A percentile compares a stretch with the other conserved stretches of the same genome.
These are phyloP conservation scores for Camellia oleifera DNA, from an alignment of 179 eudicot species.

Conservation along the genomic window DNA sequence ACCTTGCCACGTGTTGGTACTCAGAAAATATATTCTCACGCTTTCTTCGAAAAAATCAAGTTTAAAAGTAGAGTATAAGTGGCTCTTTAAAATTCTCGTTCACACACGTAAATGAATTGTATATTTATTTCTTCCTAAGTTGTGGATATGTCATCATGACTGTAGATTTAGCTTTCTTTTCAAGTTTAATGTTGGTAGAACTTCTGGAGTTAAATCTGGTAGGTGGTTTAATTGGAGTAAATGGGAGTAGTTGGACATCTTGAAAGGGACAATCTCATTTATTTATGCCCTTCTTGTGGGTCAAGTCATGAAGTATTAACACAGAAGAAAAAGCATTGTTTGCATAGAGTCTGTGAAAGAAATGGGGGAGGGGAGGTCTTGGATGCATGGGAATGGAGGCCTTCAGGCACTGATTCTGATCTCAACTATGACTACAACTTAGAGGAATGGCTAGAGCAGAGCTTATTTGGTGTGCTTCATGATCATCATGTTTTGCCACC, in stretches of 20 bases:
- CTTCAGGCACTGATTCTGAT: background rate
- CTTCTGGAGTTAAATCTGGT: background rate
- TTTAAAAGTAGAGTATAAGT: too few species aligned
- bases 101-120: too few species aligned
- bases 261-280: background rate
- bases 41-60: too few species aligned
- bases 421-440: background rate
- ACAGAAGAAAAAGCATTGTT: too few species aligned
- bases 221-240: background rate
- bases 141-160: too few species aligned
- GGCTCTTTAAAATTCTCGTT: too few species aligned
- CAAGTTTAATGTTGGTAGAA: background rate
- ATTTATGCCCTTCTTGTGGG: background rate
- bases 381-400: background rate
- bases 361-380: background rate
- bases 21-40: too few species aligned
- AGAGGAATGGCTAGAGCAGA: background rate
- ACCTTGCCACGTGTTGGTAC: too few species aligned
- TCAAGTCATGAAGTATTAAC: background rate
- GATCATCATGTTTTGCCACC: background rate
- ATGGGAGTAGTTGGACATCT: background rate
- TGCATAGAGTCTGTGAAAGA: too few species aligned
- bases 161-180: too few species aligned
- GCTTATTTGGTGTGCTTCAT: slow-evolving; percentile 1
- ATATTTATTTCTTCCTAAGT: too few species aligned